Base-by-base conservation (phyloP, 495 filamentous ascomycete species). In the Tuber aestivum region DNA sequence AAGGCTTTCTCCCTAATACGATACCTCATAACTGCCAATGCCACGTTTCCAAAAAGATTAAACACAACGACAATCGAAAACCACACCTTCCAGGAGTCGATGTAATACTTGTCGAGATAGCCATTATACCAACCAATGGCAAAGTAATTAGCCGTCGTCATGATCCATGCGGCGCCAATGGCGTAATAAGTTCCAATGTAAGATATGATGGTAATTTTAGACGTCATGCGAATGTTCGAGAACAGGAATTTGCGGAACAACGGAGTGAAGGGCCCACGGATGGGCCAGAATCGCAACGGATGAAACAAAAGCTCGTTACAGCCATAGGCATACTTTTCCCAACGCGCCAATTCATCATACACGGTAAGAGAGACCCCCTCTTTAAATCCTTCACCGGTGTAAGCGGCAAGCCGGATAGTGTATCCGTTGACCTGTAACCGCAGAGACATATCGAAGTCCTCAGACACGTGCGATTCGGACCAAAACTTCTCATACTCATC, bases 181-280 rank as follows among this genome's bases (percentile, higher is more conserved):
- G 92, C 92, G 83, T 94, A 94, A 85, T 94, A 94, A 23, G 92
- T 94, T n/a, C 92, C 92, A 77, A 94, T 92, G 82, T 94, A 94
- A 0, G 92, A 92, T 80, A 94, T 86, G 79, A 94, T 91, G 44
- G 92, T 94, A 82, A 94, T 84, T 83, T 94, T 94, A 74, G 90
- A 92, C 8, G 92, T 91, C 77, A 94, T 86, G 9, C 90, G 91
- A 82, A 94, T 93, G 82, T 89, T 89, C 81, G 89, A 91, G 81
- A 86, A 86, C 65, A 94, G 84, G 84, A 94, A 94, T 48, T 81
- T 85, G 50, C 86, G 87, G 88, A 94, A 94, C 32, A 94, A 86
- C 16, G 87, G 88, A 0, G 92, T 94, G 85, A 94, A 93, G 23
- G 91, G 92, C 0, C 90, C 90, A 45, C 84, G 86, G 84, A 86